Conservation (phyloP, 2,329 filamentous ascomycete genomes). For the Diaporthe humulicola region DNA sequence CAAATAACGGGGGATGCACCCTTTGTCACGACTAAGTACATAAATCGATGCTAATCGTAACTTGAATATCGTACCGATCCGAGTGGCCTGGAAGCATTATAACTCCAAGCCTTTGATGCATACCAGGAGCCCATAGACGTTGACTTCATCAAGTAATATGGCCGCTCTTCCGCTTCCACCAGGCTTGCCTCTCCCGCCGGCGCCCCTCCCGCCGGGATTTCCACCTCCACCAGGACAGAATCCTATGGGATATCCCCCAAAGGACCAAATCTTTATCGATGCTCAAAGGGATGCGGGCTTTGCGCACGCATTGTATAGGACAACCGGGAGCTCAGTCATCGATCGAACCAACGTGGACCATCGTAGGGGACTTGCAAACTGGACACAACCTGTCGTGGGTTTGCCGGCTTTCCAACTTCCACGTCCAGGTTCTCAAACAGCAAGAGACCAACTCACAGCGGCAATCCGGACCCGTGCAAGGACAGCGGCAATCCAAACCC, state of each 20-base stretch:
- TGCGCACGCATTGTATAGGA: not conserved
- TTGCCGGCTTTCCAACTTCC: not conserved
- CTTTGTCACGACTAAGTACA: no score
- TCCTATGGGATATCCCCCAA: not conserved
- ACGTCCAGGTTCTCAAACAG: not conserved
- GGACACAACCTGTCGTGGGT: not conserved
- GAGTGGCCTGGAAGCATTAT: no score
- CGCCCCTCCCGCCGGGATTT: not conserved
- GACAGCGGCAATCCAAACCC: no score
- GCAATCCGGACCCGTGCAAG: not conserved
- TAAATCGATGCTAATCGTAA: no score
- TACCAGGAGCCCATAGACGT: no score
- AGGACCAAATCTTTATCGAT: not conserved
- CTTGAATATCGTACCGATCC: no score
- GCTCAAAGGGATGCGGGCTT: not conserved
- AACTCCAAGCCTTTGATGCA: no score
- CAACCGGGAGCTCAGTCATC: not conserved
- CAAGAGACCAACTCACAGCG: not conserved
- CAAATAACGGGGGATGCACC: no score
- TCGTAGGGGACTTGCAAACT: not conserved
- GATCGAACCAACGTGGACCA: not conserved
- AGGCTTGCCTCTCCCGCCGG: fast-evolving
- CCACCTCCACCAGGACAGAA: no score
- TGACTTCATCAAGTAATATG: not conserved
- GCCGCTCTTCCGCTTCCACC: not conserved